These are phyloP conservation scores for Cystofilobasidium macerans DNA, from an alignment of 768 basidiomycete genomes.

Conservation along the genomic window DNA sequence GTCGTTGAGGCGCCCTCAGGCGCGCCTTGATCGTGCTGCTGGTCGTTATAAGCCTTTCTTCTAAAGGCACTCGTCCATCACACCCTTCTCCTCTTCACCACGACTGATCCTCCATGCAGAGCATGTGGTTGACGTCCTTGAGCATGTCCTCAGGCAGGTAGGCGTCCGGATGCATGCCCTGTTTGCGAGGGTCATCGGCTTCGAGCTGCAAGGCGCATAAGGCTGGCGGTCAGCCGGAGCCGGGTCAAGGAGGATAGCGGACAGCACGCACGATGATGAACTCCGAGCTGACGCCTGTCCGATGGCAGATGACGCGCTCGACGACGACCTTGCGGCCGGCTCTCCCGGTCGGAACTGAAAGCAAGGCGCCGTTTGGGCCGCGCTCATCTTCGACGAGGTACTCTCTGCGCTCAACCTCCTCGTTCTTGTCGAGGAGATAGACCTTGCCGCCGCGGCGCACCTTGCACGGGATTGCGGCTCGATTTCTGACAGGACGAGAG, in stretches of 20 bases:
- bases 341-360: background rate
- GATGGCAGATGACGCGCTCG: background rate
- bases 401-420: background rate
- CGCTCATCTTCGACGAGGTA: background rate
- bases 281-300: background rate
- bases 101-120: constrained; percentile 1
- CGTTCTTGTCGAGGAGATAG: background rate
- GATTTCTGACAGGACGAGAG: background rate
- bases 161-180: background rate
- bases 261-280: background rate
- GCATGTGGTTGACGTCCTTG: background rate
- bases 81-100: background rate
- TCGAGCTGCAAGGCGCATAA: background rate
- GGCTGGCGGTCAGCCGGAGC: background rate
- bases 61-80: no score
- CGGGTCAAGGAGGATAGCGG: background rate
- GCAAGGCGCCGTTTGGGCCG: background rate
- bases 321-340: background rate
- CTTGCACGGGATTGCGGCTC: no score
- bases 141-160: background rate
- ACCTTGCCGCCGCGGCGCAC: background rate
- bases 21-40: no score
- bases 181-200: background rate
- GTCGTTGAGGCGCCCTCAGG: no score
- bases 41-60: no score